A percentile compares a stretch with the other conserved stretches of the same genome.
Conservation (phyloP, 495 filamentous ascomycete genomes). For the Penicillium simplicissimum region DNA sequence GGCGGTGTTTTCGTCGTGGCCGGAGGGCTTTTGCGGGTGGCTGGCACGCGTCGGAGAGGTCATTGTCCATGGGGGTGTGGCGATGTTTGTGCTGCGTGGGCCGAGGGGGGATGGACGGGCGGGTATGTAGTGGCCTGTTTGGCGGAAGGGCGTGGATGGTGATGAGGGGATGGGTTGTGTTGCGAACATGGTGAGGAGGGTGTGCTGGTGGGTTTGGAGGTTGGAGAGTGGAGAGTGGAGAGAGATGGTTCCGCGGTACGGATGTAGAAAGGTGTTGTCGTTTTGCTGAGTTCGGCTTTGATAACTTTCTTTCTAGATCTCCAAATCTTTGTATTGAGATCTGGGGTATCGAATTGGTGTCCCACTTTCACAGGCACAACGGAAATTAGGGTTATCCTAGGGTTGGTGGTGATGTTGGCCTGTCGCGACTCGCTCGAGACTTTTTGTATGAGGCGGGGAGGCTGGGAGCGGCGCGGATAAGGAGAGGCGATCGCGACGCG, state of each 20-base stretch:
- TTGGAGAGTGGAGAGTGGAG: slow-evolving; percentile 11
- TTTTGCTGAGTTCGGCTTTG: slow-evolving; percentile 16
- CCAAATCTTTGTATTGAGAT: neutral
- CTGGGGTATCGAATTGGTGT: neutral
- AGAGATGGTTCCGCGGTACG: slow-evolving; percentile 24
- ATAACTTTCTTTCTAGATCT: neutral
- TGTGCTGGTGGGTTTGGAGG: neutral
- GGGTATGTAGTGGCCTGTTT: slow-evolving; percentile 49
- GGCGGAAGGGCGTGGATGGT: slow-evolving; percentile 36
- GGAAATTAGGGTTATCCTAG: neutral
- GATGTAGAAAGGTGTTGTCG: slow-evolving; percentile 25
- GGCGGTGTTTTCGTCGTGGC: slow-evolving; percentile 11
- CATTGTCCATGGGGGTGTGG: slow-evolving; percentile 34
- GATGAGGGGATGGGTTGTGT: slow-evolving; percentile 44
- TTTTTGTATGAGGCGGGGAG: slow-evolving; percentile 16
- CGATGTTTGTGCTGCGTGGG: slow-evolving; percentile 25
- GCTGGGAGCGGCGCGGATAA: slow-evolving; percentile 10
- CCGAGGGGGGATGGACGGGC: slow-evolving; percentile 55
- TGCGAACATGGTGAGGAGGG: slow-evolving; percentile 31
- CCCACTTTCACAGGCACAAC: neutral
- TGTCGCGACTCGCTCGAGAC: slow-evolving; percentile 5
- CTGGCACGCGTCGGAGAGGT: slow-evolving; percentile 14
- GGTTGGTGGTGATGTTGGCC: neutral
- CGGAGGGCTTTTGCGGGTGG: slow-evolving; percentile 12
- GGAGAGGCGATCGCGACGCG: slow-evolving; percentile 23